Evolutionary conservation across 345 rosid genomes (phyloP), one percentile per base, ranked within the genome.

Genomic region (Clarkia xantiana): DNA sequence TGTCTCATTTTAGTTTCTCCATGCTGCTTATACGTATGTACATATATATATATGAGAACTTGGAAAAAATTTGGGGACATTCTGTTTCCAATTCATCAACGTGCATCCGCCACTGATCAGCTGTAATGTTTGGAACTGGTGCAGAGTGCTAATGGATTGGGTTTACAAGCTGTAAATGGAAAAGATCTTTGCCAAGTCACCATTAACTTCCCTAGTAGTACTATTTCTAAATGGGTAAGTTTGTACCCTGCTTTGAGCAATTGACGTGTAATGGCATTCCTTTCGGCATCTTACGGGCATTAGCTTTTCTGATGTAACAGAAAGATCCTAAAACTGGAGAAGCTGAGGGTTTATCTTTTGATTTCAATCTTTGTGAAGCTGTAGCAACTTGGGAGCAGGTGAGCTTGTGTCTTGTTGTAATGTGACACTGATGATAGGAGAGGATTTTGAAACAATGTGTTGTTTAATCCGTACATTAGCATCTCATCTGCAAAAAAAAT

Each of bases 351-450:
- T 65, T 93, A 19, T 72, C 86, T 8, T 87, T 84, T 58, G 86
- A 77, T 55, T 84, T 87, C 71, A 58, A 87, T 66, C 71, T 82
- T 15, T 93, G 95, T 11, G 99, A 93, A 76, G 96, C 90, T 52
- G 86, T 85, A 59, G 95, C 88, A 52, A 81, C 87, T 13, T 82
- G 95, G 95, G 95, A 90, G 69, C 76, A 70, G 77, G 79, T 77
- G 66, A 65, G 64, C 38, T 13, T 64, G 44, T 45, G 18, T 22
- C 54, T 42, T 13, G 40, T 29, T 16, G 45, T 1, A 29, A 29
- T 1, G 2, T 29, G 36, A 29, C 36, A 29, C 8, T 29, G 5
- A 29, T 29, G 36, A 29, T 29, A 29, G 36, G 36, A 29, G 36
- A 2, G 36, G 36, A 1, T 29, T 29, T 29, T 3, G 36, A 29